Percentiles rank a stretch among this genome's conserved stretches.
Evolutionary conservation across 768 basidiomycete genomes (phyloP).

Genomic region (Cystobasidium onofrii): DNA sequence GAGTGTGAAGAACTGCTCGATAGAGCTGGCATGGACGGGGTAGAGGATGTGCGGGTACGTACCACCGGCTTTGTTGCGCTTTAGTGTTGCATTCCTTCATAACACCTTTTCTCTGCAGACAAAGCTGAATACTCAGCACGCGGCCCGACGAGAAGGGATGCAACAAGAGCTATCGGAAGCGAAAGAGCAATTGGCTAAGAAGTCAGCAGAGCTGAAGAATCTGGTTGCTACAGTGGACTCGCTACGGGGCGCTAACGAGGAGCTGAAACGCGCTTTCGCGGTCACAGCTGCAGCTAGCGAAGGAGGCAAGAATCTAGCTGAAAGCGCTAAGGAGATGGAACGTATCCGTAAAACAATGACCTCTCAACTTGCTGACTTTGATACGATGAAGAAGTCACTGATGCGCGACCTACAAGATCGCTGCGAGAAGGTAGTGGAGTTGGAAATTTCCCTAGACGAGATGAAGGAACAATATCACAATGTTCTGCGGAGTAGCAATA

Average conservation of each 20-base stretch:
- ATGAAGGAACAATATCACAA: constrained; percentile 99
- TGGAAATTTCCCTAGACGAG: constrained; percentile 97
- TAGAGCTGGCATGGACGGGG: constrained; percentile 79
- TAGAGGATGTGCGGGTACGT: constrained; percentile 9
- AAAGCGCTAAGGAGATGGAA: constrained; percentile 94
- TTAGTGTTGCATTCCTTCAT: too few species aligned
- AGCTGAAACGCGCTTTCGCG: constrained; percentile 96
- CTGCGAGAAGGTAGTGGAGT: constrained; percentile 99
- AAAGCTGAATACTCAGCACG: constrained; percentile 89
- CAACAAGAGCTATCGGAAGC: constrained; percentile 73
- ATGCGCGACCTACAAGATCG: constrained; percentile 99
- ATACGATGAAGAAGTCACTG: constrained; percentile 94
- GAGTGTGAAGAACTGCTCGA: constrained; percentile 97
- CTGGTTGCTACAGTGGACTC: constrained; percentile 80
- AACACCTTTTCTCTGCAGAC: too few species aligned
- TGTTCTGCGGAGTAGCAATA: constrained; percentile 94
- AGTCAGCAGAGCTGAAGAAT: constrained; percentile 70
- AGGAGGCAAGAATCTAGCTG: constrained; percentile 91
- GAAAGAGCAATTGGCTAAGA: constrained; percentile 80
- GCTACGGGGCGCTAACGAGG: constrained; percentile 92
- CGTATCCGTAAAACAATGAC: constrained; percentile 92
- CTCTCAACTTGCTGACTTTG: constrained; percentile 96
- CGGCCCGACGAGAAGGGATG: constrained; percentile 82
- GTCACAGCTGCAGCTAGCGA: constrained; percentile 95
- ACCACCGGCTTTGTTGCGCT: constrained; percentile 32